Evolutionary conservation across 2,329 filamentous ascomycete genomes (phyloP).

Genomic region (Talaromyces sp.): DNA sequence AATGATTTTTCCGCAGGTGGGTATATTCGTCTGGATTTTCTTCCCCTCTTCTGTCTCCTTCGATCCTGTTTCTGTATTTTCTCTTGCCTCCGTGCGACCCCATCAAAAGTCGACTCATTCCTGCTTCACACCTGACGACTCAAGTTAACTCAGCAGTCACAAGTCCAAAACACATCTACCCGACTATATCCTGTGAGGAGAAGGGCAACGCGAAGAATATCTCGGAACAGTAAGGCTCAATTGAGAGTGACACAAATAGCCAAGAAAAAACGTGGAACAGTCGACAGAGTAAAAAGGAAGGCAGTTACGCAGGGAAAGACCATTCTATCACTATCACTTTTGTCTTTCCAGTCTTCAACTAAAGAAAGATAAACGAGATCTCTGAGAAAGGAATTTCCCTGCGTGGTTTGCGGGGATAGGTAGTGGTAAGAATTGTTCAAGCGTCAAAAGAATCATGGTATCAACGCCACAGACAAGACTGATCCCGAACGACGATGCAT

Average conservation of each 20-base stretch:
- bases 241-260: neutral
- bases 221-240: too few relatives aligned
- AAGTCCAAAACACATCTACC: neutral
- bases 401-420: conserved; percentile 18
- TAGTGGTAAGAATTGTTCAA: conserved; percentile 51
- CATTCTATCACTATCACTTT: neutral
- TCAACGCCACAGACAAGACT: conserved; percentile 55
- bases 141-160: neutral
- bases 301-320: conserved; percentile 11
- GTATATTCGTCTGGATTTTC: too few relatives aligned
- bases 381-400: conserved; percentile 7
- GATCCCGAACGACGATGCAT: conserved; percentile 63
- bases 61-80: neutral
- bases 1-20: neutral
- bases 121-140: neutral
- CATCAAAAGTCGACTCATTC: neutral
- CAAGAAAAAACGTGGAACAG: neutral
- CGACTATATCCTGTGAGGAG: neutral
- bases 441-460: conserved; percentile 50
- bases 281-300: conserved; percentile 3
- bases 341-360: neutral
- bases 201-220: neutral
- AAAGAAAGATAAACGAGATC: neutral
- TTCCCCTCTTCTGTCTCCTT: neutral
- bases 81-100: neutral